Evolutionary conservation across 1,284 basidiomycete species (phyloP).

Genomic region (Agaricales sp.): DNA sequence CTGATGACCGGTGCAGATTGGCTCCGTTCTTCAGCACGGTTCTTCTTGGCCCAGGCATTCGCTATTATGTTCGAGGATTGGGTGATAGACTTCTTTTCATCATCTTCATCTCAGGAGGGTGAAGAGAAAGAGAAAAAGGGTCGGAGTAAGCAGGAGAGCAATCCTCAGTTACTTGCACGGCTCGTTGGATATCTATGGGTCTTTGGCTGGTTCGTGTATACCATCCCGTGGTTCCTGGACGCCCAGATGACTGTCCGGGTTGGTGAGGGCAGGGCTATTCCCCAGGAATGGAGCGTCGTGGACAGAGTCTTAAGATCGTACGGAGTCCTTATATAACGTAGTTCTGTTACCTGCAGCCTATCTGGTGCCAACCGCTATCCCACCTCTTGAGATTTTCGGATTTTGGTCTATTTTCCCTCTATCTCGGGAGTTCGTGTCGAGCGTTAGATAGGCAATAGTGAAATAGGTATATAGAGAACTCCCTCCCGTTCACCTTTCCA

Average conservation of each 20-base stretch:
- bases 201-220: slow-evolving; percentile 11
- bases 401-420: too few species aligned
- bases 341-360: too few species aligned
- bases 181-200: slow-evolving; percentile 10
- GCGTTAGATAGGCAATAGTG: too few species aligned
- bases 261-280: neutral
- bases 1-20: slow-evolving; percentile 7
- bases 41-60: slow-evolving; percentile 11
- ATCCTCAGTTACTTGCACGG: neutral
- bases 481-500: too few species aligned
- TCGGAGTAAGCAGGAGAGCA: slow-evolving; percentile 1
- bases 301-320: neutral
- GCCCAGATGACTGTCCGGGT: neutral
- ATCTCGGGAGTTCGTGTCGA: too few species aligned
- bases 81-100: slow-evolving; percentile 1
- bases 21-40: slow-evolving; percentile 8
- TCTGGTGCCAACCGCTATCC: too few species aligned
- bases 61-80: slow-evolving; percentile 11
- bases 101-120: too few species aligned
- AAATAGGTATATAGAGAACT: too few species aligned
- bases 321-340: neutral
- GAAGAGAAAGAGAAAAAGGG: neutral
- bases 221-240: slow-evolving; percentile 5
- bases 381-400: too few species aligned
- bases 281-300: neutral